phyloP scores from a whole-genome alignment of 208 protist genomes.

The Crithidia brevicula region DNA sequence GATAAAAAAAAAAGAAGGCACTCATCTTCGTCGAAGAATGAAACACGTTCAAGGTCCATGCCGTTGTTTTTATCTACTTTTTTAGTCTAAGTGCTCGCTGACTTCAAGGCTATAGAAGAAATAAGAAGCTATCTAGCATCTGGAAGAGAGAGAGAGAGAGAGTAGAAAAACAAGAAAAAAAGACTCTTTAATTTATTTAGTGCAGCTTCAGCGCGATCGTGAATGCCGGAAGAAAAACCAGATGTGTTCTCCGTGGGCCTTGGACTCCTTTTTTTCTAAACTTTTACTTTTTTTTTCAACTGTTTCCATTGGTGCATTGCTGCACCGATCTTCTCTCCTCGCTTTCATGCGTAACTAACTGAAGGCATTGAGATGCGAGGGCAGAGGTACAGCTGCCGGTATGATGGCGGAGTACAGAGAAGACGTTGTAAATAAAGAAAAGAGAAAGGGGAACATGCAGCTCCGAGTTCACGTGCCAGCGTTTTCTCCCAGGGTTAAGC shows the following conservation, averaged over 20 bases:
- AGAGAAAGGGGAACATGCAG: not conserved
- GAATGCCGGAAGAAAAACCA: slow-evolving; percentile 7
- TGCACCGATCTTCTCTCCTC: not conserved
- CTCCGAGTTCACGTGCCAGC: not conserved
- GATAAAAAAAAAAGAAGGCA: slow-evolving; percentile 7
- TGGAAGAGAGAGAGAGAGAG: not conserved
- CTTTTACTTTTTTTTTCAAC: not conserved
- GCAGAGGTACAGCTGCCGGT: no score
- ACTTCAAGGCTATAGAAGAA: not conserved
- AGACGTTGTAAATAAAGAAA: not conserved
- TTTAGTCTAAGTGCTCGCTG: no score
- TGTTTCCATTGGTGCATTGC: not conserved
- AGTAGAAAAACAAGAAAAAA: not conserved
- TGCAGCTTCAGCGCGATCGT: not conserved
- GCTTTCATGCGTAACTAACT: not conserved
- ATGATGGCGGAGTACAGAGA: not conserved
- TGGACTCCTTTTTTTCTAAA: not conserved
- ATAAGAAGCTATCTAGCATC: not conserved
- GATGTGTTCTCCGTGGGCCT: not conserved
- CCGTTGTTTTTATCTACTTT: no score
- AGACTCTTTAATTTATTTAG: not conserved
- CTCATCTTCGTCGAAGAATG: no score
- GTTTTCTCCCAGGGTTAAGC: slow-evolving; percentile 11
- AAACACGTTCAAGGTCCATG: no score
- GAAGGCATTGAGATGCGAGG: no score